phyloP scores from a whole-genome alignment of 2,329 filamentous ascomycete genomes.

The Niveomyces coronatus region DNA sequence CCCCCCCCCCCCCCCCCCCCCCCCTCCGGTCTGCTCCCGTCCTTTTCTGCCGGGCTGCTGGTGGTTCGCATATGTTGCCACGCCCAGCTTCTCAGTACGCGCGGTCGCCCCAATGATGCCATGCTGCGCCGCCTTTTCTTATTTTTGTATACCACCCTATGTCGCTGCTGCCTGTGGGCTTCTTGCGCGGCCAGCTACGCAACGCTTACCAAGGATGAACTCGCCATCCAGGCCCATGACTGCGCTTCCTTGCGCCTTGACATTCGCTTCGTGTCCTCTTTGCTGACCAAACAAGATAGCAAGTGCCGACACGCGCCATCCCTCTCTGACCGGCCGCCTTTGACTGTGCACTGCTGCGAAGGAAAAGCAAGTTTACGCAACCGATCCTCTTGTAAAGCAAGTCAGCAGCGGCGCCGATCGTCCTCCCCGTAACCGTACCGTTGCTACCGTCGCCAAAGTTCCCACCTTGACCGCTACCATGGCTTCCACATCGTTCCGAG shows the following conservation, averaged over 20 bases:
- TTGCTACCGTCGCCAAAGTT: conserved; percentile 1
- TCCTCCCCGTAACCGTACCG: conserved; percentile 5
- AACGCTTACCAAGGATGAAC: not conserved
- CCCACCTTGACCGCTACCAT: conserved; percentile 34
- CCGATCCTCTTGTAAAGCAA: conserved; percentile 5
- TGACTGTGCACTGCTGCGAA: conserved; percentile 2
- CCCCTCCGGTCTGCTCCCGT: too few relatives aligned
- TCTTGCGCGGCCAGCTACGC: conserved; percentile 7
- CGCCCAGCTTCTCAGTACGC: conserved; percentile 2
- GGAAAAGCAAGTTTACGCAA: not conserved
- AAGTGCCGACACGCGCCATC: conserved; percentile 4
- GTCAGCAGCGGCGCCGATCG: conserved; percentile 5
- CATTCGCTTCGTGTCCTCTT: not conserved
- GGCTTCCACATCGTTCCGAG: conserved; percentile 82
- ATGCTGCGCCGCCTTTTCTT: not conserved
- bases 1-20: too few relatives aligned
- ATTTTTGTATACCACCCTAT: too few relatives aligned
- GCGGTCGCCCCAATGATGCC: conserved; percentile 1
- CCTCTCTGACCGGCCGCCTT: conserved; percentile 1
- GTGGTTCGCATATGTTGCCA: not conserved
- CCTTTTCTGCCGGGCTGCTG: not conserved
- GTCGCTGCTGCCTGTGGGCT: not conserved
- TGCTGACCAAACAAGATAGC: conserved; percentile 6
- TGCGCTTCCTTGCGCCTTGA: not conserved
- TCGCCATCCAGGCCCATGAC: not conserved